Percentiles rank a stretch among this genome's conserved stretches.
Evolutionary conservation across 2,329 filamentous ascomycete species (phyloP).

Genomic region (Aspergillus neoniger): DNA sequence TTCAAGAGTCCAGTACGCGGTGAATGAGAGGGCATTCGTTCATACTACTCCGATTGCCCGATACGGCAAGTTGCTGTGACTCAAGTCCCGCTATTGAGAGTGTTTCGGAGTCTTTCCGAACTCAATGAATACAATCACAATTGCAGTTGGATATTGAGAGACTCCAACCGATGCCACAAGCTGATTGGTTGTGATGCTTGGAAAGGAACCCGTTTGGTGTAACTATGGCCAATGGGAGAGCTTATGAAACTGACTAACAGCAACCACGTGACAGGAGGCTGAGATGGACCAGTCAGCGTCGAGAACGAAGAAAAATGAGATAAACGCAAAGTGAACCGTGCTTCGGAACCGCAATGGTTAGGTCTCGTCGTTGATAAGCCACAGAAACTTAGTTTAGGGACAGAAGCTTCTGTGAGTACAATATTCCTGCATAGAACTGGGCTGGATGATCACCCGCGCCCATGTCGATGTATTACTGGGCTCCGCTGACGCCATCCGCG

Average conservation of each 20-base stretch:
- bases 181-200: too few species aligned
- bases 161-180: too few species aligned
- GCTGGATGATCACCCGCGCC: too few species aligned
- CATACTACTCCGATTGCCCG: too few species aligned
- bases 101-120: too few species aligned
- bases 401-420: not conserved
- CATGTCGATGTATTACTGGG: not conserved
- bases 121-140: too few species aligned
- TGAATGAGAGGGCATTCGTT: too few species aligned
- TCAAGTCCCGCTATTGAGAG: too few species aligned
- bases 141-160: too few species aligned
- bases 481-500: conserved; percentile 15
- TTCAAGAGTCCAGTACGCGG: too few species aligned
- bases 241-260: not conserved
- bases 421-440: too few species aligned
- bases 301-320: not conserved
- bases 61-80: too few species aligned
- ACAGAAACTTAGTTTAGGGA: not conserved
- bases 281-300: not conserved
- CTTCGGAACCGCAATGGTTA: not conserved
- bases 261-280: not conserved
- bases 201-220: not conserved
- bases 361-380: not conserved
- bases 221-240: not conserved
- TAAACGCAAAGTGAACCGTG: not conserved